Evolutionary conservation across 345 rosid species (phyloP).

Genomic region (Lumnitzera racemosa): DNA sequence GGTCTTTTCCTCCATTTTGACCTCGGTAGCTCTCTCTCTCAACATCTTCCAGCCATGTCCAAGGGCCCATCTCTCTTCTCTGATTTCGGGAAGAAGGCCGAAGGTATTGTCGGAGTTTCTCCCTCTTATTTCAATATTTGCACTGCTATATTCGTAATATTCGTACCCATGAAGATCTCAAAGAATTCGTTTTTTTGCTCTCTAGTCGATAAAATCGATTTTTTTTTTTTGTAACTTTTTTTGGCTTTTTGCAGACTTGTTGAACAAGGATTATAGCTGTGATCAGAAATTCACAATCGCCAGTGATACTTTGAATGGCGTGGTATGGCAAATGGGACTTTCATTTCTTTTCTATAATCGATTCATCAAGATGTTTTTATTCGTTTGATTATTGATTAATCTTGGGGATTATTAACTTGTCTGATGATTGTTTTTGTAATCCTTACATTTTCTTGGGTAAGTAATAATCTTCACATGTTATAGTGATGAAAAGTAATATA

Average conservation of each 20-base stretch:
- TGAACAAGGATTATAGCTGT: slow-evolving; percentile 33
- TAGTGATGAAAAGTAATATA: not conserved
- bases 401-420: not conserved
- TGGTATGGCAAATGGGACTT: slow-evolving; percentile 18
- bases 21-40: not conserved
- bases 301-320: slow-evolving; percentile 23
- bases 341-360: not conserved
- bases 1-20: not conserved
- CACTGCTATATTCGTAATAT: not conserved
- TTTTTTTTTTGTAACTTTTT: not conserved
- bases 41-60: slow-evolving; percentile 7
- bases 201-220: not conserved
- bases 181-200: not conserved
- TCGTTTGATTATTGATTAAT: not conserved
- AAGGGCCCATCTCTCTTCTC: slow-evolving; percentile 41
- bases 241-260: slow-evolving; percentile 26
- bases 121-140: not conserved
- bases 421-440: not conserved
- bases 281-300: slow-evolving; percentile 38
- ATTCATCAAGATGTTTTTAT: not conserved
- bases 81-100: slow-evolving; percentile 36
- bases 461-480: not conserved
- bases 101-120: slow-evolving; percentile 9
- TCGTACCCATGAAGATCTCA: not conserved
- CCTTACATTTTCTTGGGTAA: not conserved